phyloP scores from a whole-genome alignment of 805 yeast genomes.

The Yamadazyma insecticola region DNA sequence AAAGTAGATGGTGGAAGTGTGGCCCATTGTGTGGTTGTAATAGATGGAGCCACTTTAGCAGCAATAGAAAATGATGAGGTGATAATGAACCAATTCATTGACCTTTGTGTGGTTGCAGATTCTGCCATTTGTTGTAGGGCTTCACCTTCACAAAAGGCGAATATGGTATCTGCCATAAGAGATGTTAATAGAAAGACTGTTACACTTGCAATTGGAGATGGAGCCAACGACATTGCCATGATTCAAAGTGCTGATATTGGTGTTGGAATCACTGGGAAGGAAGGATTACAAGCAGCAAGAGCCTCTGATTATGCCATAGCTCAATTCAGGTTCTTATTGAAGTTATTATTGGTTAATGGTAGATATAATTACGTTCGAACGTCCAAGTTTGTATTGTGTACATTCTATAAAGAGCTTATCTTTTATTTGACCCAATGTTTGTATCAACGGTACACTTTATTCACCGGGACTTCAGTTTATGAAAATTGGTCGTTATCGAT shows the following conservation, averaged over 20 bases:
- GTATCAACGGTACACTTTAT: constrained; percentile 80
- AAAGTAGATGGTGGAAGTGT: constrained; percentile 69
- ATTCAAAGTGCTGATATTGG: constrained; percentile 98
- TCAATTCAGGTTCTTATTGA: constrained; percentile 81
- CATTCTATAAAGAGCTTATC: constrained; percentile 90
- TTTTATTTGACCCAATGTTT: constrained; percentile 87
- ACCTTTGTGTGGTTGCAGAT: constrained; percentile 80
- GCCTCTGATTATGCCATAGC: constrained; percentile 94
- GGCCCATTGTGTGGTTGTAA: constrained; percentile 92
- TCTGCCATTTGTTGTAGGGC: constrained; percentile 95
- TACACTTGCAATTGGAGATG: constrained; percentile 96
- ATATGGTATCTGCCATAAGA: constrained; percentile 80
- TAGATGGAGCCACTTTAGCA: constrained; percentile 87
- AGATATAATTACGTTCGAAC: constrained; percentile 92
- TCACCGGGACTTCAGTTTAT: constrained; percentile 88
- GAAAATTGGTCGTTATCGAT: constrained; percentile 96
- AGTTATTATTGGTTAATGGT: constrained; percentile 88
- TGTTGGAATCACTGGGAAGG: constrained; percentile 94
- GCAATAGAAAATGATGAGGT: constrained; percentile 71
- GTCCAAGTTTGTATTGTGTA: constrained; percentile 83
- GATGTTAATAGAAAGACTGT: constrained; percentile 63
- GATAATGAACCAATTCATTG: constrained; percentile 70
- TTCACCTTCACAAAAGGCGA: constrained; percentile 93
- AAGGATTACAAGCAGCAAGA: constrained; percentile 95
- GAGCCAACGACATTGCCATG: constrained; percentile 99